Evolutionary conservation across 805 yeast species (phyloP).

Genomic region (Lachancea cidri): DNA sequence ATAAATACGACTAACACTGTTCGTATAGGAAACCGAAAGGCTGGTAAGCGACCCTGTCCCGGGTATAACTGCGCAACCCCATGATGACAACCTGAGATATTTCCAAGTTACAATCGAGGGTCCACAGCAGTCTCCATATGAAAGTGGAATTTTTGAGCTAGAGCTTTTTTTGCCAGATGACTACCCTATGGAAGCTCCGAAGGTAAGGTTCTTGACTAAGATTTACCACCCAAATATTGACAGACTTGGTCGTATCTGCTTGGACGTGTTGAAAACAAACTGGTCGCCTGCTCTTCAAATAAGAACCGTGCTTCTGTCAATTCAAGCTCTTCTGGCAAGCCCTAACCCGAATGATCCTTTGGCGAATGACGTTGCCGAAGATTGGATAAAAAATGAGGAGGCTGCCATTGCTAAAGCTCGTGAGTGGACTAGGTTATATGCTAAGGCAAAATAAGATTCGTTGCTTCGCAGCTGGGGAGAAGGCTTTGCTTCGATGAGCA

Average conservation of each 20-base stretch:
- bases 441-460: conserved; percentile 16
- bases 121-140: conserved; percentile 88
- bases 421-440: conserved; percentile 39
- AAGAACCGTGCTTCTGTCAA: conserved; percentile 81
- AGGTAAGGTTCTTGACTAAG: conserved; percentile 86
- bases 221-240: conserved; percentile 97
- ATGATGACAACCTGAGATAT: conserved; percentile 88
- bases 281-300: conserved; percentile 99
- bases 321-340: conserved; percentile 90
- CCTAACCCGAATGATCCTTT: conserved; percentile 98
- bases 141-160: conserved; percentile 72
- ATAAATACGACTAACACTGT: no score
- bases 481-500: not conserved
- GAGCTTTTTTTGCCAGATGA: conserved; percentile 93
- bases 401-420: conserved; percentile 76
- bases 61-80: conserved; percentile 90
- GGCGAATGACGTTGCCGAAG: conserved; percentile 96
- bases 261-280: conserved; percentile 88
- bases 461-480: no score
- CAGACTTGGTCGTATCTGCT: conserved; percentile 88
- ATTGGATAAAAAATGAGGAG: conserved; percentile 84
- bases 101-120: conserved; percentile 91
- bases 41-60: conserved; percentile 92
- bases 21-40: conserved; percentile 76
- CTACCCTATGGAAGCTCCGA: conserved; percentile 98